Evolutionary conservation across 331 rosid species (phyloP), one percentile per base, ranked within the genome.

Genomic region (Ulmus americana): DNA sequence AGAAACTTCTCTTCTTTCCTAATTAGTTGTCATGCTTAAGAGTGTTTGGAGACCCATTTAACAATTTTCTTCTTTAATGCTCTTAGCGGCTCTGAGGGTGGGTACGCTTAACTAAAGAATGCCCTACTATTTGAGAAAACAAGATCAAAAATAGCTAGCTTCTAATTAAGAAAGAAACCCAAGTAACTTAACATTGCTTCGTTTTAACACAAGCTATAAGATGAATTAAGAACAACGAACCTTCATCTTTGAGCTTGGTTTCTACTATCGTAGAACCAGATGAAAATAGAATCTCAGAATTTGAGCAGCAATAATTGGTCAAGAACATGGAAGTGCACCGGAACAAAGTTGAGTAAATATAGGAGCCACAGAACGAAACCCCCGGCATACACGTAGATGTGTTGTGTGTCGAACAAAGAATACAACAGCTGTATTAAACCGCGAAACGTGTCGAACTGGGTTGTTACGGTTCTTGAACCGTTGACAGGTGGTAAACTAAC

Each of bases 311-410:
- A 16, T 3, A 14, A 64, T n/a, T 64, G 55, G 45, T 28, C 55
- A 51, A 54, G 10, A 42, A 49, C n/a, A 42, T 28, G 0, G 3
- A 28, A 28, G 3, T 28, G 2, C 35, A 28, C 35, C 35, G 5
- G 59, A 50, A 74, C 64, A 60, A 44, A 12, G 43, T 11, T 55
- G 20, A 40, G 13, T 6, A 39, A 15, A 28, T 18, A 60, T 4
- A 10, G 45, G 6, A 40, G 44, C 41, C 28, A 9, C 10, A 41
- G 42, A 10, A 2, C 67, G 70, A 13, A 4, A 64, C 10, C 73
- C 67, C 67, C 40, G 61, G 63, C 4, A 46, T 88, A 81, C 92
- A 91, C 97, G 92, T 82, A 54, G 74, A 67, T 22, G 63, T 18
- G 41, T 63, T 47, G 67, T 59, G 43, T 84, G 96, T 76, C 91